These are phyloP conservation scores for Salix caprea DNA, from an alignment of 345 rosid genomes.

Conservation along the genomic window DNA sequence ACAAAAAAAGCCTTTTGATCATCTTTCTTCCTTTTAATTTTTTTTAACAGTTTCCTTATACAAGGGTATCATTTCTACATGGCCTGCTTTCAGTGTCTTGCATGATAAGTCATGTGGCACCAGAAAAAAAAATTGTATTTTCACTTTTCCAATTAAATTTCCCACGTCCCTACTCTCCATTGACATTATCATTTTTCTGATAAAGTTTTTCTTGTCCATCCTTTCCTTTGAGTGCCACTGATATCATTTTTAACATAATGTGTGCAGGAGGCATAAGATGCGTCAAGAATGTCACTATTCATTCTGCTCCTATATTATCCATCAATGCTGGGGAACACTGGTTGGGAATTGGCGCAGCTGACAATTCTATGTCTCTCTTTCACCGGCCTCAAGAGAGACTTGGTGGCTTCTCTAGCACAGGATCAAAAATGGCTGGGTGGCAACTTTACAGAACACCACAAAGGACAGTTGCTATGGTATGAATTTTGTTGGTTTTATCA, in stretches of 20 bases:
- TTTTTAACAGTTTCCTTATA: background rate
- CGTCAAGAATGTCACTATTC: conserved; percentile 87
- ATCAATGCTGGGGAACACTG: conserved; percentile 92
- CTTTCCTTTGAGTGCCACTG: background rate
- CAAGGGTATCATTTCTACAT: background rate
- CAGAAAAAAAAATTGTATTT: too few species aligned
- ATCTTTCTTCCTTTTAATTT: background rate
- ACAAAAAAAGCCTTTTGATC: background rate
- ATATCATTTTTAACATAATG: background rate
- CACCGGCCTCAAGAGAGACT: conserved; percentile 88
- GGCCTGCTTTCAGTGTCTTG: background rate
- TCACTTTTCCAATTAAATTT: too few species aligned
- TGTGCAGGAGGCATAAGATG: conserved; percentile 72
- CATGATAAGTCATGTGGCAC: background rate
- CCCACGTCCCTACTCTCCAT: too few species aligned
- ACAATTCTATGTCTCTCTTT: conserved; percentile 96
- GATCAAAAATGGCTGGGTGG: conserved; percentile 87
- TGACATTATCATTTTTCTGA: background rate
- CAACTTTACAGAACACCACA: conserved; percentile 97
- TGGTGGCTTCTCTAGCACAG: conserved; percentile 50
- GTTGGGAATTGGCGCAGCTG: conserved; percentile 98
- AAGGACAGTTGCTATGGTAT: conserved; percentile 81
- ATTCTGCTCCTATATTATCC: conserved; percentile 67
- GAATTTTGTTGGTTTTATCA: conserved; percentile 11
- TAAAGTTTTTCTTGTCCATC: background rate